A percentile compares a stretch with the other conserved stretches of the same genome.
Conservation (phyloP, 768 basidiomycete genomes). For the Thelephora ganbajun region DNA sequence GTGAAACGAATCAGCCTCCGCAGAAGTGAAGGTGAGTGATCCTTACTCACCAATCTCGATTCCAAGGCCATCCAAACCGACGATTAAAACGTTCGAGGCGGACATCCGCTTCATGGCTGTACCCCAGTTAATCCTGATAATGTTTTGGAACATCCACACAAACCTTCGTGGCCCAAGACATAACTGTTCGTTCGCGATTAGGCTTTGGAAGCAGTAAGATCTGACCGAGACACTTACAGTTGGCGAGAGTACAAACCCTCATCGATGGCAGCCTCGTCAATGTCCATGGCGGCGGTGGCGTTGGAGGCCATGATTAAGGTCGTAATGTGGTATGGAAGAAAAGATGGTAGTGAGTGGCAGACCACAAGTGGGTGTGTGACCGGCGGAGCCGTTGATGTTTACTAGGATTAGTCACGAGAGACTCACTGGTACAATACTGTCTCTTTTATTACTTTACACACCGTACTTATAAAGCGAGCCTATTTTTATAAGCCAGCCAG, state of each 20-base stretch:
- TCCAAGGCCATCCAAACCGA: conserved; percentile 85
- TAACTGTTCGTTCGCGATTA: conserved; percentile 35
- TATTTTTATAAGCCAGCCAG: conserved; percentile 72
- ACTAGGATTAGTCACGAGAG: neutral
- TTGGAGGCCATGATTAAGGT: conserved; percentile 25
- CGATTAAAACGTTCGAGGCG: conserved; percentile 83
- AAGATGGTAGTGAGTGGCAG: conserved; percentile 1
- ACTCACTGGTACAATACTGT: neutral
- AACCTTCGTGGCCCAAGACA: conserved; percentile 94
- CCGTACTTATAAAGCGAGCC: neutral
- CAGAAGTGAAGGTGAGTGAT: conserved; percentile 1
- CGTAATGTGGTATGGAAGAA: conserved; percentile 4
- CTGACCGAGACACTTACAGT: conserved; percentile 39
- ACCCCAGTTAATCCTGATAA: conserved; percentile 9
- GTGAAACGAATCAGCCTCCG: conserved; percentile 3
- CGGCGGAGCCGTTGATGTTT: too few species aligned
- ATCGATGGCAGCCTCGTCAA: conserved; percentile 81
- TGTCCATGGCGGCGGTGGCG: conserved; percentile 51
- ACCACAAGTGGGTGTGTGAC: neutral
- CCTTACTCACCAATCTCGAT: conserved; percentile 75
- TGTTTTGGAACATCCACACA: conserved; percentile 2
- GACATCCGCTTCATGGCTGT: conserved; percentile 99
- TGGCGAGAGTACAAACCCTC: conserved; percentile 91
- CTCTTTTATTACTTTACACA: neutral
- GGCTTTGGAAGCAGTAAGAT: conserved; percentile 1